These are phyloP conservation scores for Moricandia moricandioides DNA, from an alignment of 345 rosid genomes.

Conservation along the genomic window DNA sequence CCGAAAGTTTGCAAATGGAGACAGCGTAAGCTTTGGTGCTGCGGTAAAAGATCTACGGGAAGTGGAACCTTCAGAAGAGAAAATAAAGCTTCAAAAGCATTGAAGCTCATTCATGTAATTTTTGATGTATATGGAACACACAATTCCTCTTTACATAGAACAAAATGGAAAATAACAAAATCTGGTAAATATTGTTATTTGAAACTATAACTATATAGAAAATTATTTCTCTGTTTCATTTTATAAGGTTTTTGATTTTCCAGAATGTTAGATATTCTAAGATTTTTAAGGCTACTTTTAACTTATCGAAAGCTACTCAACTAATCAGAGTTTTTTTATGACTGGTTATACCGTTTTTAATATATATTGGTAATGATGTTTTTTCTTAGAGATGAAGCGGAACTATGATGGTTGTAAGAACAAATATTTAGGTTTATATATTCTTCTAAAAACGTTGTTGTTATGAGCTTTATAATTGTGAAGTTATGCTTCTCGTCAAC, in stretches of 20 bases:
- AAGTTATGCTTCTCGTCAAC: too few relatives aligned
- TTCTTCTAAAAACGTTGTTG: too few relatives aligned
- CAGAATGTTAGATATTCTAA: neutral
- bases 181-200: neutral
- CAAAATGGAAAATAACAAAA: neutral
- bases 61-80: neutral
- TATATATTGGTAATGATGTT: too few relatives aligned
- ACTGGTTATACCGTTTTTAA: neutral
- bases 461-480: too few relatives aligned
- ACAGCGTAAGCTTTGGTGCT: conserved; percentile 43
- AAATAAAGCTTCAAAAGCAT: conserved; percentile 13
- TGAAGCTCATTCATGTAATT: neutral
- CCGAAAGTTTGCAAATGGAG: conserved; percentile 45
- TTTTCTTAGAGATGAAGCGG: too few relatives aligned
- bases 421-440: too few relatives aligned
- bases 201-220: neutral
- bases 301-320: too few relatives aligned
- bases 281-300: neutral
- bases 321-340: too few relatives aligned
- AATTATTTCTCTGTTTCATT: neutral
- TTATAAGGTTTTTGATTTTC: neutral
- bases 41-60: conserved; percentile 23
- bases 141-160: neutral
- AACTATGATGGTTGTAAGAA: too few relatives aligned
- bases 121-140: too few relatives aligned